Percentiles rank a stretch among this genome's conserved stretches.
phyloP scores from a whole-genome alignment of 2,329 filamentous ascomycete species.

The Cordyceps cateniannulata region DNA sequence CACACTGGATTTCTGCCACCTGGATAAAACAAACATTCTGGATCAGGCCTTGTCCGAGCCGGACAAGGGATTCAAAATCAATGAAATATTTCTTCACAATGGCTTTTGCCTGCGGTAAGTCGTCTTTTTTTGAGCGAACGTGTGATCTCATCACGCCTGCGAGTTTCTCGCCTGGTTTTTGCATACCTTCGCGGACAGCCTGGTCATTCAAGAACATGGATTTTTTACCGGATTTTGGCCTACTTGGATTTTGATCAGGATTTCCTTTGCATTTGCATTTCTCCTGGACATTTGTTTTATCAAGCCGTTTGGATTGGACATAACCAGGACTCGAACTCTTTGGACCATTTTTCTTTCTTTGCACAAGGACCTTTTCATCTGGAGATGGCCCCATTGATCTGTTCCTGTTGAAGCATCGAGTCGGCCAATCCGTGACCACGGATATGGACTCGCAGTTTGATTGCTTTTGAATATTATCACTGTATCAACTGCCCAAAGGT shows the following conservation, averaged over 20 bases:
- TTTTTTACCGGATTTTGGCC: neutral
- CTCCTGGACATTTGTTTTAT: neutral
- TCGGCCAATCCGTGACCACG: neutral
- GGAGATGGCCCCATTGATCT: neutral
- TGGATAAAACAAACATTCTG: slow-evolving; percentile 9
- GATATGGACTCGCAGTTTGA: slow-evolving; percentile 6
- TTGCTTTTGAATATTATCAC: slow-evolving; percentile 10
- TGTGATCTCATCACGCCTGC: neutral
- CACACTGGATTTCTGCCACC: slow-evolving; percentile 10
- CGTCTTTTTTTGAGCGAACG: neutral
- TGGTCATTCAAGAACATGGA: neutral
- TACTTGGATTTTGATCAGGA: neutral
- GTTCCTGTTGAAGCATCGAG: neutral
- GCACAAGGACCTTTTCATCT: neutral
- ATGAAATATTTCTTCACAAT: slow-evolving; percentile 15
- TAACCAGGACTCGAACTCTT: slow-evolving; percentile 1
- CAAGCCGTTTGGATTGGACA: slow-evolving; percentile 1
- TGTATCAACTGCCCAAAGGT: slow-evolving; percentile 10
- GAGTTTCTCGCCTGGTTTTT: neutral
- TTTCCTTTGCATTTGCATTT: neutral
- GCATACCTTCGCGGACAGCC: neutral
- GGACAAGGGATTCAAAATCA: slow-evolving; percentile 26
- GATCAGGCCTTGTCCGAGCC: slow-evolving; percentile 25
- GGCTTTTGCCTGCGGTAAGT: slow-evolving; percentile 29
- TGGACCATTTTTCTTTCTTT: neutral